Percentiles rank a stretch among this genome's conserved stretches.
phyloP scores from a whole-genome alignment of 1,139 yeast genomes.

The Yamadazyma spencermartinsiae region DNA sequence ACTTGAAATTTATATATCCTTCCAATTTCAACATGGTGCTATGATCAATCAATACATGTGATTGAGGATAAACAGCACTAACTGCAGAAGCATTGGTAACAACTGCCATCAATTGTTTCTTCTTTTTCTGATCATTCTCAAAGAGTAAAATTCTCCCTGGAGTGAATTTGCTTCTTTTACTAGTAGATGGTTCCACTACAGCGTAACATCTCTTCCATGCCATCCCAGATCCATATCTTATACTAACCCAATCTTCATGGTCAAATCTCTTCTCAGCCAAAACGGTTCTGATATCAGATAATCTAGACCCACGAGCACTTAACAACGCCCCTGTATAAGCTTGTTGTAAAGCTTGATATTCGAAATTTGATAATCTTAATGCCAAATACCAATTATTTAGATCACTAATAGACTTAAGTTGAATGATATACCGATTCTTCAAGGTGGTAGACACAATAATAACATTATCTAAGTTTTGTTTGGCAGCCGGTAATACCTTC shows the following conservation, averaged over 20 bases:
- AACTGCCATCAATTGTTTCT: conserved; percentile 79
- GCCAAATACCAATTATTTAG: conserved; percentile 76
- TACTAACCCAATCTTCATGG: conserved; percentile 94
- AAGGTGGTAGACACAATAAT: conserved; percentile 87
- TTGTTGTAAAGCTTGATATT: conserved; percentile 80
- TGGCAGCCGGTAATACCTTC: conserved; percentile 58
- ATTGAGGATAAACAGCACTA: conserved; percentile 92
- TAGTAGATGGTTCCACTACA: conserved; percentile 72
- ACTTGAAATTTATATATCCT: conserved; percentile 68
- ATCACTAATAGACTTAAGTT: conserved; percentile 61
- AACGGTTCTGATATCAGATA: conserved; percentile 83
- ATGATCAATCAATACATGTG: conserved; percentile 75
- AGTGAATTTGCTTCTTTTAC: conserved; percentile 45
- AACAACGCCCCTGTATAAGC: conserved; percentile 94
- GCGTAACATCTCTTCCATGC: conserved; percentile 96
- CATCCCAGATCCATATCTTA: conserved; percentile 95
- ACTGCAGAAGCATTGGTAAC: conserved; percentile 69
- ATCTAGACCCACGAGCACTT: conserved; percentile 81
- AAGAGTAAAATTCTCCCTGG: conserved; percentile 64
- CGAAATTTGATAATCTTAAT: conserved; percentile 74
- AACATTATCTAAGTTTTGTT: conserved; percentile 70
- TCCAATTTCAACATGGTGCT: conserved; percentile 88
- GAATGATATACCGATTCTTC: conserved; percentile 81
- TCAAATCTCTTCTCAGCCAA: conserved; percentile 81
- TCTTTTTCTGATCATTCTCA: conserved; percentile 68